Conservation (phyloP, 1,284 basidiomycete genomes). For the Rhodotorula sp. region DNA sequence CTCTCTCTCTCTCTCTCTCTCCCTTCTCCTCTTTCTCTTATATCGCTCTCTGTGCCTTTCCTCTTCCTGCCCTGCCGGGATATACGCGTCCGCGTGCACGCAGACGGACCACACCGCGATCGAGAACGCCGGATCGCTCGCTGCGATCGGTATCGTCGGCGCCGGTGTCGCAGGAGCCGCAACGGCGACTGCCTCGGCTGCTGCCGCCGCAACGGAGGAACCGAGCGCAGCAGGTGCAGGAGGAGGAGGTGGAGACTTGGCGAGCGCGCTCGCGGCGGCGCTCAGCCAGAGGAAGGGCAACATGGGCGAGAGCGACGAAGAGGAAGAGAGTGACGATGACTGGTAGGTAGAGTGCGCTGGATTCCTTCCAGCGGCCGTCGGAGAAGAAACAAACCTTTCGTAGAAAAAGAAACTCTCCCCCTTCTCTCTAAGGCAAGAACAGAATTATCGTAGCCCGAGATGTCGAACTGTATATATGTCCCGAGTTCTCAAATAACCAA, state of each 20-base stretch:
- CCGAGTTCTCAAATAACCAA: too few relatives aligned
- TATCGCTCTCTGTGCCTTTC: not conserved
- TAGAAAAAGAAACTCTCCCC: too few relatives aligned
- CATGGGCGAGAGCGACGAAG: conserved; percentile 83
- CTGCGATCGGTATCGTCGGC: conserved; percentile 43
- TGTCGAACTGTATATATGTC: too few relatives aligned
- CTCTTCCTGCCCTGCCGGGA: not conserved
- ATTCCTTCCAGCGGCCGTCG: too few relatives aligned
- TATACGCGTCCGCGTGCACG: too few relatives aligned
- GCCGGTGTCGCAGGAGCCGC: conserved; percentile 55
- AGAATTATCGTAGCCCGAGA: too few relatives aligned
- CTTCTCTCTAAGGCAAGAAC: too few relatives aligned
- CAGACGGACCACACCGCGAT: conserved; percentile 32
- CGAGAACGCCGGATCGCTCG: conserved; percentile 44
- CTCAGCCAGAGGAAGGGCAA: conserved; percentile 79
- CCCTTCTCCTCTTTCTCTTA: not conserved
- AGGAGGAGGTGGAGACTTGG: conserved; percentile 57
- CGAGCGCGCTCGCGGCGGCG: conserved; percentile 65
- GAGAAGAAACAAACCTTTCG: too few relatives aligned
- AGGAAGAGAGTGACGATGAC: conserved; percentile 55
- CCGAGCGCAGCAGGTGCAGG: conserved; percentile 54
- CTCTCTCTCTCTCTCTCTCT: not conserved
- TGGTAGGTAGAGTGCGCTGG: conserved; percentile 54
- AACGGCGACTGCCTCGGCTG: conserved; percentile 47
- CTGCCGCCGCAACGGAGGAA: conserved; percentile 46